Evolutionary conservation across 164 flowering plant species (phyloP).

Genomic region (Euptelea pleiosperma): DNA sequence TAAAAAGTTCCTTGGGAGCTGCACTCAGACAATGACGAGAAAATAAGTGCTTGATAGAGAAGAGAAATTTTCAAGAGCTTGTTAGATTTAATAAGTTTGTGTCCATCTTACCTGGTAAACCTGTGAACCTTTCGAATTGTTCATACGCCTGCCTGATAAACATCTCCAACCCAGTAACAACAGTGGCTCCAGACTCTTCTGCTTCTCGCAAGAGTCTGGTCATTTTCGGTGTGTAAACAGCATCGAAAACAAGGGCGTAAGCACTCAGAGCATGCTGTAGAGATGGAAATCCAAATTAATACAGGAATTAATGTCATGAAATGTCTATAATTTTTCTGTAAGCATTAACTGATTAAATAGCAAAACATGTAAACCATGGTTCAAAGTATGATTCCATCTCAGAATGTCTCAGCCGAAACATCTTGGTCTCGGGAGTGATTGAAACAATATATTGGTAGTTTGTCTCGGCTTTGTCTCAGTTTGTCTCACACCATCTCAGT

Average conservation of each 20-base stretch:
- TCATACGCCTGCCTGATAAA: constrained; percentile 88
- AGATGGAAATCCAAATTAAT: background rate
- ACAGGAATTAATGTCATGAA: too few relatives aligned
- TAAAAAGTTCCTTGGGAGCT: constrained; percentile 58
- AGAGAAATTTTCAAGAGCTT: background rate
- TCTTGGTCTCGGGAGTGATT: too few relatives aligned
- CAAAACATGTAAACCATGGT: too few relatives aligned
- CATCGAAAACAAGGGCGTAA: constrained; percentile 85
- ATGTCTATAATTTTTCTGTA: too few relatives aligned
- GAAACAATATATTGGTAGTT: too few relatives aligned
- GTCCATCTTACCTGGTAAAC: constrained; percentile 68
- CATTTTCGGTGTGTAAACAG: constrained; percentile 88
- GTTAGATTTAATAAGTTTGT: background rate
- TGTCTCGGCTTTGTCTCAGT: too few relatives aligned
- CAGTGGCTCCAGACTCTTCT: constrained; percentile 62
- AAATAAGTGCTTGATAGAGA: background rate
- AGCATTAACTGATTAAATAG: too few relatives aligned
- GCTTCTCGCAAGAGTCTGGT: constrained; percentile 90
- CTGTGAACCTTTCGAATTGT: constrained; percentile 85
- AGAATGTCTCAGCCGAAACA: too few relatives aligned
- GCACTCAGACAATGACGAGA: constrained; percentile 12
- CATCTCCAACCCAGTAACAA: constrained; percentile 83
- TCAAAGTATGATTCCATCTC: too few relatives aligned
- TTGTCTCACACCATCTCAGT: too few relatives aligned
- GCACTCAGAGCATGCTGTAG: constrained; percentile 62